phyloP scores from a whole-genome alignment of 305 asterid genomes.

The Plantago lanceolata region DNA sequence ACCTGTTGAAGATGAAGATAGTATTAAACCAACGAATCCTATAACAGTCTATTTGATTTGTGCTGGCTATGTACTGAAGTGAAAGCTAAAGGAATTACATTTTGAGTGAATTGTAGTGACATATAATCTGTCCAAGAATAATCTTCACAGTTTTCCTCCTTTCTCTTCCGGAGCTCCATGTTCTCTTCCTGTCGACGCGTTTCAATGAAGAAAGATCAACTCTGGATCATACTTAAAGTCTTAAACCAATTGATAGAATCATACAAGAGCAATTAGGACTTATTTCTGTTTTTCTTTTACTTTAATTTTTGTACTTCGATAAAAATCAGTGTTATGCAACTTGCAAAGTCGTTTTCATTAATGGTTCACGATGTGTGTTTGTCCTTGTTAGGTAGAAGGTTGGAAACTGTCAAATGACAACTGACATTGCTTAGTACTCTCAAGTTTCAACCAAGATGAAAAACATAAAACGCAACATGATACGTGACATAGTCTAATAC shows the following conservation, averaged over 20 bases:
- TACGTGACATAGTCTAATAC: background rate
- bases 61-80: background rate
- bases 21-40: background rate
- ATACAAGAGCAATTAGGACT: background rate
- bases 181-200: slow-evolving; percentile 73
- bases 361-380: background rate
- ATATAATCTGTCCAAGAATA: slow-evolving; percentile 79
- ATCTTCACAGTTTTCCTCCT: slow-evolving; percentile 46
- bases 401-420: background rate
- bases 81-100: slow-evolving; percentile 35
- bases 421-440: background rate
- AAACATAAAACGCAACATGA: slow-evolving; percentile 1
- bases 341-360: slow-evolving; percentile 5
- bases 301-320: background rate
- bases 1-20: slow-evolving; percentile 40
- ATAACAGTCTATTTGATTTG: background rate
- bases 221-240: background rate
- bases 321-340: background rate
- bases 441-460: slow-evolving; percentile 1
- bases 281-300: background rate
- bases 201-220: background rate
- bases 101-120: slow-evolving; percentile 72
- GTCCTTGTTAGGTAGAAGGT: slow-evolving; percentile 10
- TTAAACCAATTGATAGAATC: background rate
- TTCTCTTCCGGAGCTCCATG: slow-evolving; percentile 62